These are phyloP conservation scores for Actinomucor elegans DNA, from an alignment of 371 early-diverging fungal genomes.

Conservation along the genomic window DNA sequence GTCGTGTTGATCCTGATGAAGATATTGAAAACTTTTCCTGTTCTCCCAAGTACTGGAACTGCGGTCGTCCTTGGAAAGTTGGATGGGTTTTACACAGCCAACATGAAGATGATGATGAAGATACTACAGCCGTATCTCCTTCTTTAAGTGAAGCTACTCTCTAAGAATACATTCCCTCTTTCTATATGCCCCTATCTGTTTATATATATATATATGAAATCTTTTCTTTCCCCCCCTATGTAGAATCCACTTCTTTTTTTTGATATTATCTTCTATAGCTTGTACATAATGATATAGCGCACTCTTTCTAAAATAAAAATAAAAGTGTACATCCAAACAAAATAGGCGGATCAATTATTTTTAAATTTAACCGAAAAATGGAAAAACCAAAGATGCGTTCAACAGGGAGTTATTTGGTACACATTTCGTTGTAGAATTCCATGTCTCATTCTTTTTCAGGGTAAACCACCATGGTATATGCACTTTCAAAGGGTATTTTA, in stretches of 20 bases:
- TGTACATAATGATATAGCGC: background rate
- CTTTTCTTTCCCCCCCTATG: background rate
- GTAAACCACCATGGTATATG: background rate
- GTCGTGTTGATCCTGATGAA: constrained; percentile 38
- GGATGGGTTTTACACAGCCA: constrained; percentile 45
- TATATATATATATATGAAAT: background rate
- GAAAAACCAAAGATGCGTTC: background rate
- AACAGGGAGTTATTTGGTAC: background rate
- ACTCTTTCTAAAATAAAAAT: no score
- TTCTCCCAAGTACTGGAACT: constrained; percentile 48
- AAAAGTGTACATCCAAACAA: no score
- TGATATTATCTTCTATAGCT: background rate
- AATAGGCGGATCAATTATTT: background rate
- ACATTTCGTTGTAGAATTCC: background rate
- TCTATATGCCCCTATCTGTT: background rate
- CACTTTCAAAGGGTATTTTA: no score
- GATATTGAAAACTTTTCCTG: constrained; percentile 48
- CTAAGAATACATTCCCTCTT: no score
- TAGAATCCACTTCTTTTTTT: background rate
- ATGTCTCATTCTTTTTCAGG: background rate
- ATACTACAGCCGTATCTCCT: background rate
- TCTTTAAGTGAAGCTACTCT: background rate
- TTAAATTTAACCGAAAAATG: background rate
- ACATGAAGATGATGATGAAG: constrained; percentile 18
- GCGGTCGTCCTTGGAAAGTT: constrained; percentile 47